Evolutionary conservation across 1,284 basidiomycete species (phyloP).

Genomic region (Pterula multifida): DNA sequence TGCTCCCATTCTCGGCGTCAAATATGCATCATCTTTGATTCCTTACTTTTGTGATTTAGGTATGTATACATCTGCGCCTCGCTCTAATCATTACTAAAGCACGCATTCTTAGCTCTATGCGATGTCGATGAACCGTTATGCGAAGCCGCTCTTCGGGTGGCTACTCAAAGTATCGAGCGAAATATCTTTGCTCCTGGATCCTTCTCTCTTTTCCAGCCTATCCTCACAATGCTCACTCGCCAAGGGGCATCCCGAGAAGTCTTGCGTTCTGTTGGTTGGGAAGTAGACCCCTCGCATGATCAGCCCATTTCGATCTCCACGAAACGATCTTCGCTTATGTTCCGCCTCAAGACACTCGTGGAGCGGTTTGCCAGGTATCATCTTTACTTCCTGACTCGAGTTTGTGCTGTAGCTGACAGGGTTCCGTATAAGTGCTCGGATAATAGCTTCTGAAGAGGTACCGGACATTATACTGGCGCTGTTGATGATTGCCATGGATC

Average conservation of each 20-base stretch:
- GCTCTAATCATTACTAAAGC: background rate
- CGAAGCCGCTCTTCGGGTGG: background rate
- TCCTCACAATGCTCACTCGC: background rate
- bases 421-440: constrained; percentile 19
- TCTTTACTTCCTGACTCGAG: background rate
- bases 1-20: constrained; percentile 18
- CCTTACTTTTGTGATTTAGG: constrained; percentile 29
- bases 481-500: constrained; percentile 45
- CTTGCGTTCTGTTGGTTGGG: background rate
- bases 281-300: background rate
- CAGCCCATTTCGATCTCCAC: too few species aligned
- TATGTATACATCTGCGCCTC: constrained; percentile 16
- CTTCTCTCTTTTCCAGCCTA: background rate
- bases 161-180: background rate
- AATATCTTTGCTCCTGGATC: background rate
- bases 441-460: constrained; percentile 27
- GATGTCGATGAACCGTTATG: background rate
- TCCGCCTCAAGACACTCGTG: constrained; percentile 4
- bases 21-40: constrained; percentile 19
- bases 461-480: constrained; percentile 38
- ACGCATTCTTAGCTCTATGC: background rate
- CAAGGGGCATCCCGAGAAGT: background rate
- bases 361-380: background rate
- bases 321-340: background rate
- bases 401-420: background rate